These are phyloP conservation scores for Vitis rotundifolia DNA, from an alignment of 164 flowering plant species.

Conservation along the genomic window DNA sequence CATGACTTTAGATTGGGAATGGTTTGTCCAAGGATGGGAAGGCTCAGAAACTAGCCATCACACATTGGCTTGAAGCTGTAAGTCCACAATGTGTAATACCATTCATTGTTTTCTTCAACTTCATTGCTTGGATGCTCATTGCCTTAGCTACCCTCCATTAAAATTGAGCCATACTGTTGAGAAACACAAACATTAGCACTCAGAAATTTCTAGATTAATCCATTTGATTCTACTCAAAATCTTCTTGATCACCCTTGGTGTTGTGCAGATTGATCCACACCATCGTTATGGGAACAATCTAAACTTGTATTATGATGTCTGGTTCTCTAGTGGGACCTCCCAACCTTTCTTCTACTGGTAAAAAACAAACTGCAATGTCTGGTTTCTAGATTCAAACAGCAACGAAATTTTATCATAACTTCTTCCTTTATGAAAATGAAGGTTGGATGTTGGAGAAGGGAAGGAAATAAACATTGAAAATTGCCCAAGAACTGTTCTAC, in stretches of 20 bases:
- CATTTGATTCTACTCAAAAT: neutral
- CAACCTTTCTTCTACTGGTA: conserved; percentile 89
- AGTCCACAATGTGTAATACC: conserved; percentile 12
- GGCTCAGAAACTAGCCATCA: conserved; percentile 70
- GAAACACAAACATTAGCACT: neutral
- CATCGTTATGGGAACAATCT: conserved; percentile 75
- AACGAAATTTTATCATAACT: neutral
- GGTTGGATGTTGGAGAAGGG: conserved; percentile 83
- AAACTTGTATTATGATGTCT: conserved; percentile 58
- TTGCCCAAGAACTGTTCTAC: conserved; percentile 51
- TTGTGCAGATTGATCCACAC: conserved; percentile 67
- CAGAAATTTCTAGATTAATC: neutral
- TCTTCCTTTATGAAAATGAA: conserved; percentile 14
- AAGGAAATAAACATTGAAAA: conserved; percentile 54
- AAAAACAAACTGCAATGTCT: neutral
- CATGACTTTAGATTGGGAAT: conserved; percentile 59
- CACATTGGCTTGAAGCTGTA: conserved; percentile 92
- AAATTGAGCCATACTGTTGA: too few species aligned
- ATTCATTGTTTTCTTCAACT: neutral
- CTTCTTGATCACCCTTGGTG: neutral
- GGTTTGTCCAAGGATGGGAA: conserved; percentile 77
- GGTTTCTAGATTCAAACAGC: neutral
- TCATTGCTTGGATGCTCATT: neutral
- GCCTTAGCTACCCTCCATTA: too few species aligned
- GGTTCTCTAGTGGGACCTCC: conserved; percentile 51